These are phyloP conservation scores for Nectriaceae sp. DNA, from an alignment of 2,329 filamentous ascomycete species.

Conservation along the genomic window DNA sequence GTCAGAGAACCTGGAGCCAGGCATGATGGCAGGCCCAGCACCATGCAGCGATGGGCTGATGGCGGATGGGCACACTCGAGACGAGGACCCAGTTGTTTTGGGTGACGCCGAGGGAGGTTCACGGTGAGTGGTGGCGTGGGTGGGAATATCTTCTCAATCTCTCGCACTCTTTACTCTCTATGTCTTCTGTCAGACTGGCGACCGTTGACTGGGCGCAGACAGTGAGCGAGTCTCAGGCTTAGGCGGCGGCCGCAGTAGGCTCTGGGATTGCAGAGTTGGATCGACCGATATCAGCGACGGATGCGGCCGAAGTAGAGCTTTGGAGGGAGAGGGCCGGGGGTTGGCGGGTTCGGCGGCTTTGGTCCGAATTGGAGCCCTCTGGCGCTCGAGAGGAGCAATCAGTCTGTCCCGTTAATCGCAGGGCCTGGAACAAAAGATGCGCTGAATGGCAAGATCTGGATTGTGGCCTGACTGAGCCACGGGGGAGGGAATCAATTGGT, in stretches of 20 bases:
- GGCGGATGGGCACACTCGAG: constrained; percentile 16
- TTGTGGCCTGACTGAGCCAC: constrained; percentile 28
- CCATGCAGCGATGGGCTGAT: constrained; percentile 34
- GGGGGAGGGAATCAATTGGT: constrained; percentile 16
- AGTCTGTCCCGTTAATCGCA: no score
- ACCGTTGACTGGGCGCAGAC: no score
- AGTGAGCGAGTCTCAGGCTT: background rate
- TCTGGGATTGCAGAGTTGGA: constrained; percentile 5
- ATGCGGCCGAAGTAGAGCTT: constrained; percentile 25
- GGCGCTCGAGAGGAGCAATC: no score
- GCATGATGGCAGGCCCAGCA: constrained; percentile 24
- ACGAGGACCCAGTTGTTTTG: constrained; percentile 16
- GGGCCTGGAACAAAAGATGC: no score
- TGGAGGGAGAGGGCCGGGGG: constrained; percentile 16
- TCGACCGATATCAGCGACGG: constrained; percentile 29
- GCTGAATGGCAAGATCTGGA: no score
- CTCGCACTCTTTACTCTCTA: constrained; percentile 1
- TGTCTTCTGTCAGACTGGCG: no score
- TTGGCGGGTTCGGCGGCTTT: background rate
- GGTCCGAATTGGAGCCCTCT: background rate
- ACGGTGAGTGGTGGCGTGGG: constrained; percentile 5
- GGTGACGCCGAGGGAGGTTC: constrained; percentile 12
- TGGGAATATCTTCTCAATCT: constrained; percentile 1
- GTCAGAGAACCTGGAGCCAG: constrained; percentile 30
- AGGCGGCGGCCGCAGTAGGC: background rate